Percentiles rank a stretch among this genome's conserved stretches.
phyloP scores from a whole-genome alignment of 2,329 filamentous ascomycete species.

The Lecanoromycetidae sp. region DNA sequence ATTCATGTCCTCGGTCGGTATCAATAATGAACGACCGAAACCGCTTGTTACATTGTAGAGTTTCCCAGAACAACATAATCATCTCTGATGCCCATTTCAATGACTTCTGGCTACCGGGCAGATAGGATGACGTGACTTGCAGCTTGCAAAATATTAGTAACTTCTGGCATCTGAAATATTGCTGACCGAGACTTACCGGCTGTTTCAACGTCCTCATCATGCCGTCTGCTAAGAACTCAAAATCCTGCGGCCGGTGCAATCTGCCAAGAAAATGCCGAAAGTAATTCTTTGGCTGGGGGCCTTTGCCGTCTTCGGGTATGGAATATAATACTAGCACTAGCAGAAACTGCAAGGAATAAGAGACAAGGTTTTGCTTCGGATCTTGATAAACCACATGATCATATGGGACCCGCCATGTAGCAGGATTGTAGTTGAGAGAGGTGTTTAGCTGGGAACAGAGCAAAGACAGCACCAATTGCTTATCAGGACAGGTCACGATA shows the following conservation, averaged over 20 bases:
- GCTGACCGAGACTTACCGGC: conserved; percentile 39
- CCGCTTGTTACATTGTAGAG: conserved; percentile 91
- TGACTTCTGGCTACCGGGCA: conserved; percentile 69
- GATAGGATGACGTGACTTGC: conserved; percentile 75
- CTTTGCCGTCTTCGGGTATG: conserved; percentile 62
- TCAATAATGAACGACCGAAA: conserved; percentile 96
- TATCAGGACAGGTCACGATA: conserved; percentile 75
- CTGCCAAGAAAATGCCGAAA: conserved; percentile 87
- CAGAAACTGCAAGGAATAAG: conserved; percentile 84
- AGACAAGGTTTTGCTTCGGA: conserved; percentile 77
- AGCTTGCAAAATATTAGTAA: conserved; percentile 10
- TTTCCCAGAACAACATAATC: conserved; percentile 95
- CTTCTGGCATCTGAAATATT: not conserved
- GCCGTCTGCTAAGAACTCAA: conserved; percentile 91
- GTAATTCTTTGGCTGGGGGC: conserved; percentile 66
- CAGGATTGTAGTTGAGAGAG: conserved; percentile 89
- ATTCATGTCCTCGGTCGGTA: conserved; percentile 84
- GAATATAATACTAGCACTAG: conserved; percentile 76
- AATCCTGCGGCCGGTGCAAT: conserved; percentile 85
- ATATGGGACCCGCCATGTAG: conserved; percentile 86
- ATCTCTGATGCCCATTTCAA: conserved; percentile 87
- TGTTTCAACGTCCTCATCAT: conserved; percentile 89
- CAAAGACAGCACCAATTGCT: conserved; percentile 79
- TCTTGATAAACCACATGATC: conserved; percentile 88
- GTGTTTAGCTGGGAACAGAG: conserved; percentile 92